phyloP scores from a whole-genome alignment of 2,329 filamentous ascomycete species.

The Venturia aucupariae region DNA sequence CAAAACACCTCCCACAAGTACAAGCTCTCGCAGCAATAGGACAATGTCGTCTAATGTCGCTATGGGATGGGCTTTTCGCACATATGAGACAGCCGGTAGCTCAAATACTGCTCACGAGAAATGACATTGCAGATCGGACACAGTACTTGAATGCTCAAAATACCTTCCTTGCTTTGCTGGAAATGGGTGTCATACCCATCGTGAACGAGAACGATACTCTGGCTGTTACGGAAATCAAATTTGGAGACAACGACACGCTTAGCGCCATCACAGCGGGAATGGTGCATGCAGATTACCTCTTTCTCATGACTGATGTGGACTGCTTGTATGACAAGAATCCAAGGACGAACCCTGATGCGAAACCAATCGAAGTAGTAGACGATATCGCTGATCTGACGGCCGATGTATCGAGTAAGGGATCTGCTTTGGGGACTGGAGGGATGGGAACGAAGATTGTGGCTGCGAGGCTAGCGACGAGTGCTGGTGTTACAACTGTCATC shows the following conservation, averaged over 20 bases:
- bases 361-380: conserved; percentile 83
- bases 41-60: conserved; percentile 85
- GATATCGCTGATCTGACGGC: conserved; percentile 76
- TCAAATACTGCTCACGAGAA: conserved; percentile 87
- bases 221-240: conserved; percentile 97
- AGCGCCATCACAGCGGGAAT: conserved; percentile 95
- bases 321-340: conserved; percentile 97
- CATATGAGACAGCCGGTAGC: conserved; percentile 86
- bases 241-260: conserved; percentile 96
- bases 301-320: conserved; percentile 98
- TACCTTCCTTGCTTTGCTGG: conserved; percentile 78
- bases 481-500: conserved; percentile 91
- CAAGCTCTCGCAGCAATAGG: conserved; percentile 95
- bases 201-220: conserved; percentile 99
- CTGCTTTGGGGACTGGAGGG: conserved; percentile 81
- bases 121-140: conserved; percentile 91
- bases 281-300: conserved; percentile 93
- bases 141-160: conserved; percentile 97
- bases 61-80: conserved; percentile 89
- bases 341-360: conserved; percentile 71
- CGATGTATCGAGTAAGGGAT: conserved; percentile 86
- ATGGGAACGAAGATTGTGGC: conserved; percentile 98
- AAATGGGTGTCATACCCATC: conserved; percentile 95
- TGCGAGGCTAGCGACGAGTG: conserved; percentile 82
- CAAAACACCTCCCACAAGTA: conserved; percentile 81